phyloP scores from a whole-genome alignment of 257 asterid genomes.

The Solanum lignicaule region DNA sequence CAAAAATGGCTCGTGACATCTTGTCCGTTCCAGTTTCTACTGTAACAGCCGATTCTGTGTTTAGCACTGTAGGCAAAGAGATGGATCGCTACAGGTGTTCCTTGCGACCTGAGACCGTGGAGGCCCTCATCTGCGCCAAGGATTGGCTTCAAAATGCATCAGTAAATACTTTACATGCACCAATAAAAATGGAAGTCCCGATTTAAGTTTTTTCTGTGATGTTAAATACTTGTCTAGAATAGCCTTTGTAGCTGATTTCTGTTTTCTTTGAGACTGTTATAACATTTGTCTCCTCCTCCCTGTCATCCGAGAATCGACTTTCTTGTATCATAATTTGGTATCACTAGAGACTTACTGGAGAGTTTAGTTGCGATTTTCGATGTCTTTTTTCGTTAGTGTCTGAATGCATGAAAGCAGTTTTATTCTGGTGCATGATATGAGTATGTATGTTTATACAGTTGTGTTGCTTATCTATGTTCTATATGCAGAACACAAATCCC shows the following conservation, averaged over 20 bases:
- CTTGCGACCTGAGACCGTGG: constrained; percentile 74
- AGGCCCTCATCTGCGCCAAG: constrained; percentile 87
- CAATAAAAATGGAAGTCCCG: constrained; percentile 65
- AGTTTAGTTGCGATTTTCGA: neutral
- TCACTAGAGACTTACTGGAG: neutral
- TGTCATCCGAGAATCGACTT: neutral
- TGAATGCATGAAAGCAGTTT: neutral
- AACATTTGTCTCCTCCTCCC: neutral
- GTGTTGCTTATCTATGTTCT: neutral
- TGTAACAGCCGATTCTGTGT: constrained; percentile 41
- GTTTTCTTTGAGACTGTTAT: neutral
- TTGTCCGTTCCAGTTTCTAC: constrained; percentile 84
- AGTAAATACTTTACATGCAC: constrained; percentile 20
- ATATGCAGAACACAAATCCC: neutral
- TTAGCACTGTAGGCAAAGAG: constrained; percentile 63
- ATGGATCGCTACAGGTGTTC: constrained; percentile 83
- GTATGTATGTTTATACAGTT: neutral
- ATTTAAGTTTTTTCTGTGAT: constrained; percentile 20
- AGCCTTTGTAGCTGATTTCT: neutral
- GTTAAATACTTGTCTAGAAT: neutral
- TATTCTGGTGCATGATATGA: neutral
- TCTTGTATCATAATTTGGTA: neutral
- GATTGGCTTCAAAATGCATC: constrained; percentile 69
- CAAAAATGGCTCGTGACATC: constrained; percentile 90
- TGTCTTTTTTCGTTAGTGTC: neutral